phyloP scores from a whole-genome alignment of 306 rosid species.

The Rosa multiflora region DNA sequence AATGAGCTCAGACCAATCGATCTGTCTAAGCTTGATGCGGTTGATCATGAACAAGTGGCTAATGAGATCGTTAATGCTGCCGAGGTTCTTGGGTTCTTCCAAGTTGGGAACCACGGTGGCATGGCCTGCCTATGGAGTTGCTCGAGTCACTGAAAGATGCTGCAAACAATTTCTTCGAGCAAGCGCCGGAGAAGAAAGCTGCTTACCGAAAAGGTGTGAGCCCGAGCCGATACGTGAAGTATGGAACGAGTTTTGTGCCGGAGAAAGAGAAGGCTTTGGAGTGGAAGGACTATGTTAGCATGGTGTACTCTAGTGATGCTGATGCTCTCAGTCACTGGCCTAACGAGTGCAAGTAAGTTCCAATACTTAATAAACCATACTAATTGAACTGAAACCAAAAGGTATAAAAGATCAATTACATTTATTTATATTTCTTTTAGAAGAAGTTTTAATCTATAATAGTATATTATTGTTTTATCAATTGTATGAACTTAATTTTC shows the following conservation, averaged over 20 bases:
- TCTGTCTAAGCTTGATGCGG: slow-evolving; percentile 48
- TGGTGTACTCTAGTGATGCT: slow-evolving; percentile 48
- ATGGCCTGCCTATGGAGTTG: slow-evolving; percentile 44
- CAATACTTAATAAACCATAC: background rate
- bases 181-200: slow-evolving; percentile 42
- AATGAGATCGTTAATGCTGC: slow-evolving; percentile 45
- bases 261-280: slow-evolving; percentile 63
- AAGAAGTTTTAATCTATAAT: no score
- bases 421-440: no score
- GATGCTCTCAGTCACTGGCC: slow-evolving; percentile 64
- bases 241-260: slow-evolving; percentile 66
- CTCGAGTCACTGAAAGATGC: slow-evolving; percentile 45
- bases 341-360: slow-evolving; percentile 46
- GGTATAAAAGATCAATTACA: background rate
- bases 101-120: slow-evolving; percentile 48
- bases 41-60: slow-evolving; percentile 42
- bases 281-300: slow-evolving; percentile 62
- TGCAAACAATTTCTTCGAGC: slow-evolving; percentile 48
- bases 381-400: background rate
- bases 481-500: background rate
- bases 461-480: no score
- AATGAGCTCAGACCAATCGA: slow-evolving; percentile 40
- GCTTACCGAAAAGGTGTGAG: slow-evolving; percentile 34
- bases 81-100: slow-evolving; percentile 60
- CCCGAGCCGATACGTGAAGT: slow-evolving; percentile 42